Conservation (phyloP, 306 rosid species). For the Prunus campanulata region DNA sequence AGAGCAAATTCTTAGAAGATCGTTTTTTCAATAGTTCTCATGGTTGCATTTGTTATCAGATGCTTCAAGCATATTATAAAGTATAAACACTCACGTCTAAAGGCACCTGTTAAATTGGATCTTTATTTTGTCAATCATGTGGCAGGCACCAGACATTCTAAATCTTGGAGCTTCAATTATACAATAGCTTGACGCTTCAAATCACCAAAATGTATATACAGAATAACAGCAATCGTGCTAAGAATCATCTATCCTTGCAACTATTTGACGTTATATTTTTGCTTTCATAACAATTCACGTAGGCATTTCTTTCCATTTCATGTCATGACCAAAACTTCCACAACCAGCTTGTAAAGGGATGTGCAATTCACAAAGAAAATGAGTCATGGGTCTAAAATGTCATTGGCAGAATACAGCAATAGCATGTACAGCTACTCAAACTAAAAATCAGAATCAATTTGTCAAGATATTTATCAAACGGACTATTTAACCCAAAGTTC, state of each 20-base stretch:
- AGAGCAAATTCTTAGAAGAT: no score
- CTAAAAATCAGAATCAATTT: background rate
- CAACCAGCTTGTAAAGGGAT: background rate
- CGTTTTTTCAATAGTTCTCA: no score
- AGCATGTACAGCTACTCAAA: background rate
- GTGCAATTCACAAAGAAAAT: background rate
- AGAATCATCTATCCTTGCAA: background rate
- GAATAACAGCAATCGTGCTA: background rate
- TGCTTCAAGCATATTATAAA: no score
- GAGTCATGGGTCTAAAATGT: background rate
- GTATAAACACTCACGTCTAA: no score
- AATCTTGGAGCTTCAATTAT: no score
- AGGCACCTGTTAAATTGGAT: no score
- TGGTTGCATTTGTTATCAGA: no score
- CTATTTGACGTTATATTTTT: background rate
- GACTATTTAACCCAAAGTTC: background rate
- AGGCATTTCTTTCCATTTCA: background rate
- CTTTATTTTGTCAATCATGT: no score
- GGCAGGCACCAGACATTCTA: no score
- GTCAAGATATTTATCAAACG: background rate
- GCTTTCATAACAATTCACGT: background rate
- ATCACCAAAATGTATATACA: background rate
- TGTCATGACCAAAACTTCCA: background rate
- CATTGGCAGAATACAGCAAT: background rate
- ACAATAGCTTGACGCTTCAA: no score